phyloP scores from a whole-genome alignment of 495 filamentous ascomycete genomes.

The Acidiella bohemica region DNA sequence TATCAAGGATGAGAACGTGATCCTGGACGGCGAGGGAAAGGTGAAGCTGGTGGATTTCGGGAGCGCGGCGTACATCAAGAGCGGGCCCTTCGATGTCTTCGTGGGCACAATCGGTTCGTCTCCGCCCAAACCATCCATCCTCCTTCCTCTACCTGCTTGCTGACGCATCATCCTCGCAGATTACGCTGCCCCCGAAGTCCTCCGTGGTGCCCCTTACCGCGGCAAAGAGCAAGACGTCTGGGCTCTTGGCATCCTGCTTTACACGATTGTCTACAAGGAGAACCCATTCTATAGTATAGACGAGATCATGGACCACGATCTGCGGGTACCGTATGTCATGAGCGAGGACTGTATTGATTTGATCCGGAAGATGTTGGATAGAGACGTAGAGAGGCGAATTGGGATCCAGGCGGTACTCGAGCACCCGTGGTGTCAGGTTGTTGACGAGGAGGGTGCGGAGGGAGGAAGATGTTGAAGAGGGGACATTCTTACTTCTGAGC shows the following conservation, averaged over 20 bases:
- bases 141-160: constrained; percentile 1
- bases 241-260: constrained; percentile 94
- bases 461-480: too few species aligned
- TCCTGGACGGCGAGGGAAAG: constrained; percentile 85
- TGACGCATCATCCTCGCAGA: constrained; percentile 41
- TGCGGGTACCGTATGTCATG: constrained; percentile 81
- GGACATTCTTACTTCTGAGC: too few species aligned
- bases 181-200: constrained; percentile 92
- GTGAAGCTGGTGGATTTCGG: constrained; percentile 98
- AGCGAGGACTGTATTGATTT: constrained; percentile 85
- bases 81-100: constrained; percentile 96
- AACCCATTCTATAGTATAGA: constrained; percentile 99
- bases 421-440: constrained; percentile 56
- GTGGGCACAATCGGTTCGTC: constrained; percentile 91
- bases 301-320: constrained; percentile 94
- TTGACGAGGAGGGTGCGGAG: constrained; percentile 8
- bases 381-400: constrained; percentile 68
- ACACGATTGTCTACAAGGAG: constrained; percentile 98
- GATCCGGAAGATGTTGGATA: constrained; percentile 78
- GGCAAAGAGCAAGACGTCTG: constrained; percentile 97
- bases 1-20: constrained; percentile 97
- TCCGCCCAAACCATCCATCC: not conserved
- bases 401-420: constrained; percentile 73
- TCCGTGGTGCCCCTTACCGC: constrained; percentile 84
- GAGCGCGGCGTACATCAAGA: constrained; percentile 95